Evolutionary conservation across 2,329 filamentous ascomycete genomes (phyloP).

Genomic region (Pseudocercospora vitis): DNA sequence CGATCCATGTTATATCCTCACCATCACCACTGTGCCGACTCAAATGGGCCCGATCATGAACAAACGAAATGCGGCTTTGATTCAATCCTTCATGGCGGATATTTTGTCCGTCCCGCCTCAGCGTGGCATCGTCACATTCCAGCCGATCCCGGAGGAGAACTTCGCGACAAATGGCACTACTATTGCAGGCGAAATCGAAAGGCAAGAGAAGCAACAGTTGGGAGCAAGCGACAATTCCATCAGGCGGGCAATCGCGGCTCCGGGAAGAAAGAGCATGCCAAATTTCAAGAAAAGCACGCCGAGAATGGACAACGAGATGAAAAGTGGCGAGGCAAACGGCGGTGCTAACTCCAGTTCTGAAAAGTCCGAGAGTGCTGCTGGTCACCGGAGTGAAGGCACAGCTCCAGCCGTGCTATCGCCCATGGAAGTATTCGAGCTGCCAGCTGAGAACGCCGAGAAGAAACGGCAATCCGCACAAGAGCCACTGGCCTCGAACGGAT

Average conservation of each 20-base stretch:
- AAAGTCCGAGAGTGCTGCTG: not conserved
- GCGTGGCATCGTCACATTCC: slow-evolving; percentile 72
- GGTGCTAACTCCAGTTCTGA: not conserved
- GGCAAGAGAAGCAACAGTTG: slow-evolving; percentile 50
- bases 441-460: slow-evolving; percentile 22
- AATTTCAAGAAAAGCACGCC: slow-evolving; percentile 29
- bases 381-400: not conserved
- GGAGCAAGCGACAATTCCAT: slow-evolving; percentile 44
- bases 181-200: slow-evolving; percentile 65
- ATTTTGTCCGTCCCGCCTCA: slow-evolving; percentile 64
- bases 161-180: slow-evolving; percentile 71
- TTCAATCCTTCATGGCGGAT: slow-evolving; percentile 74
- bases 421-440: slow-evolving; percentile 31
- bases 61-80: slow-evolving; percentile 73
- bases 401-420: slow-evolving; percentile 10
- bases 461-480: slow-evolving; percentile 31
- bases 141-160: slow-evolving; percentile 68
- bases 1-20: slow-evolving; percentile 76
- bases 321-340: slow-evolving; percentile 7
- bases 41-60: slow-evolving; percentile 74
- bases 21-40: slow-evolving; percentile 67
- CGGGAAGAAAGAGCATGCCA: slow-evolving; percentile 32
- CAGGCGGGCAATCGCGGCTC: slow-evolving; percentile 40
- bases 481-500: slow-evolving; percentile 29
- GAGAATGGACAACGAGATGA: slow-evolving; percentile 25